Evolutionary conservation across 2,329 filamentous ascomycete genomes (phyloP).

Genomic region (Blastomyces percursus): DNA sequence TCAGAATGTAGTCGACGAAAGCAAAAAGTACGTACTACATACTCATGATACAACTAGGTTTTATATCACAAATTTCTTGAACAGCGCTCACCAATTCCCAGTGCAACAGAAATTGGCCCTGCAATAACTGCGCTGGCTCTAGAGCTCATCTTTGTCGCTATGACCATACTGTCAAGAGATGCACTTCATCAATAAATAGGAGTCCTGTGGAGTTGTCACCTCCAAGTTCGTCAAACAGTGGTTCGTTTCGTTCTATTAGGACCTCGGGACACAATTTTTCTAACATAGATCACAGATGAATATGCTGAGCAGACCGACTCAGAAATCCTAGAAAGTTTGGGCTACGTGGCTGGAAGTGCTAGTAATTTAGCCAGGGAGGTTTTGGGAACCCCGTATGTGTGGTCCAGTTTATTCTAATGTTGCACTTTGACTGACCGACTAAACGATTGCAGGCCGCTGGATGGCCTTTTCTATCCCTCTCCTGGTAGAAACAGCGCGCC

Average conservation of each 20-base stretch:
- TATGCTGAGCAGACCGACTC: conserved; percentile 1
- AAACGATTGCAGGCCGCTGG: neutral
- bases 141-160: conserved; percentile 6
- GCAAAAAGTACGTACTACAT: conserved; percentile 3
- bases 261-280: too few species aligned
- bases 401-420: neutral
- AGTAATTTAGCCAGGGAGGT: neutral
- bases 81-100: neutral
- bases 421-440: neutral
- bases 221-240: neutral
- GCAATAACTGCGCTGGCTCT: conserved; percentile 5
- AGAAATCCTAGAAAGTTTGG: conserved; percentile 2
- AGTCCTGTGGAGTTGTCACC: neutral
- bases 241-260: neutral
- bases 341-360: conserved; percentile 1
- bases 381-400: neutral
- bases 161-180: conserved; percentile 1
- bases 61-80: neutral
- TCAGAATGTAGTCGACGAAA: conserved; percentile 5
- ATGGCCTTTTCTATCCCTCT: neutral
- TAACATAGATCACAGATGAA: neutral
- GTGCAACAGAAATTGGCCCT: conserved; percentile 5
- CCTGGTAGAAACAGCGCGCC: neutral
- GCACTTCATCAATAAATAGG: neutral
- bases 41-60: neutral